Base-by-base conservation (phyloP, 768 basidiomycete genomes). In the Clitopilus passeckerianus region DNA sequence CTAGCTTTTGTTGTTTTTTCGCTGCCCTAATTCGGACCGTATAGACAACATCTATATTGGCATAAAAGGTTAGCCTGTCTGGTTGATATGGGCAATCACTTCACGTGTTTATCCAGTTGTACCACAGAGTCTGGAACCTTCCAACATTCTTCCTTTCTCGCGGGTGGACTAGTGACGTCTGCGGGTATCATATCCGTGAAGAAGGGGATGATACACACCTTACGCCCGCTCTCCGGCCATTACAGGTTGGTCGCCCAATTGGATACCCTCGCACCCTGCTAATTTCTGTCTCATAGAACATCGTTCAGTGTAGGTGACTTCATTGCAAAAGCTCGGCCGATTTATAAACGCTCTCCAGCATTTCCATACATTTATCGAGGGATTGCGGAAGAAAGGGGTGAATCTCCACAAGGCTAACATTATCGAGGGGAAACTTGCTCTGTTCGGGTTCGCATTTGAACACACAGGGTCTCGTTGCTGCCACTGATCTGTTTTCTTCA, bases 171-270 rank as follows among this genome's bases (percentile, higher is more conserved):
- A 34, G 86, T 87, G 6, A 85, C 86, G 3, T 86, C 85, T 0
- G 86, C 87, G 5, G 86, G 86, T 6, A 71, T 88, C 43, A 85
- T 89, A 57, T 79, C 83, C 0, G 84, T 89, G 23, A 83, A 86
- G 63, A 72, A 84, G 41, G 87, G 86, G 1, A 54, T 80, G 16
- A 82, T 89, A 53, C 78, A 84, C 59, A 84, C 77, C 4, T 70
- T 89, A 2, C 85, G 83, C 2, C 87, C 87, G 1, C 72, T 87
- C 3, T 85, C 84, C 2, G 88, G 87, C 0, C 88, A 90, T 64
- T 90, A 89, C 67, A 74, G 81, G 79, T 77, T 53, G 0, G 60
- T 10, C 16, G 18, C n/a, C 24, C 5, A 6, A 33, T 44, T 53
- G 10, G 22, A 56, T 10, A 59, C n/a, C n/a, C 27, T 30, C 27